Evolutionary conservation across 176 grass and related monocot genomes (phyloP), one percentile per base, ranked within the genome.

Genomic region (Metroxylon sagu): DNA sequence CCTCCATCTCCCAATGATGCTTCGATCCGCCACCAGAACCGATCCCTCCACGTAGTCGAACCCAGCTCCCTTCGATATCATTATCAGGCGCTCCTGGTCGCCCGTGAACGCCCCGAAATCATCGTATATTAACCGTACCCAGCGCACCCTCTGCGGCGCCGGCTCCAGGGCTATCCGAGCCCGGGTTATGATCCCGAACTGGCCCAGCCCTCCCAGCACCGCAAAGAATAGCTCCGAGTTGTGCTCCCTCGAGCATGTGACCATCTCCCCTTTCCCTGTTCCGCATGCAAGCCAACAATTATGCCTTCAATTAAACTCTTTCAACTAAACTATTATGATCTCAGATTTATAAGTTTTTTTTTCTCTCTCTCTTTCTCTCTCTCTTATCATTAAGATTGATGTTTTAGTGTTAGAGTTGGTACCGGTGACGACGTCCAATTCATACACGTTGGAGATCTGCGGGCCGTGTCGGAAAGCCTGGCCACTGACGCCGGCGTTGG

Each of bases 391-490:
- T 23, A 23, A 23, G 21, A 23, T 23, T 23, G 21, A 23, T 23
- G 21, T 23, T 23, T 23, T 23, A 23, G 21, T 23, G 0, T 1
- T n/a, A n/a, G n/a, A n/a, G n/a, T 31, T 14, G 14, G 15, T 59
- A 86, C 87, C 87, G 0, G 89, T 88, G 62, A 88, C 29, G 48
- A 94, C 80, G 50, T 94, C 84, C 18, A 94, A 73, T 58, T 88
- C 89, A 30, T 58, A 70, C 14, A 94, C 84, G 64, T 84, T 88
- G n/a, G 89, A 84, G 4, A 88, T 88, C 62, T 82, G 84, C 0
- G 89, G 80, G 5, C 84, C 89, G 12, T 85, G 51, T 8, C 54
- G 71, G 61, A 78, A 94, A 8, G 67, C 66, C 78, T 75, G 76
- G 8, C 89, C 89, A 18, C 84, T 79, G 53, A 94, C 78, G 14